Conservation (phyloP, 768 basidiomycete species). For the Rhodotorula babjevae region DNA sequence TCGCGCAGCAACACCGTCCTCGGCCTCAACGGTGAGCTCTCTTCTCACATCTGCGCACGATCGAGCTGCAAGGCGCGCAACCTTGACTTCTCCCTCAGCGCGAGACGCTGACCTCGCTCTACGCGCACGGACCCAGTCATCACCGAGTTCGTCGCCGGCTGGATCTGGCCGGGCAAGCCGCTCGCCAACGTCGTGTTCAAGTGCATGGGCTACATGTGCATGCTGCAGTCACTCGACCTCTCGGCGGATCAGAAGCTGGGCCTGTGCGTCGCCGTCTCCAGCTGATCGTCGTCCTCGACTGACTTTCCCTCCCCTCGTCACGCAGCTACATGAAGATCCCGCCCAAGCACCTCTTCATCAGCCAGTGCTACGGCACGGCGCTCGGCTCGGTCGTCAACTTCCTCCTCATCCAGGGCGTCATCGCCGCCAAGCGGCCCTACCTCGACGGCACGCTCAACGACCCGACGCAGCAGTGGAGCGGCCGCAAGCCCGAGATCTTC, state of each 20-base stretch:
- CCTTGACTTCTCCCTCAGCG: too few relatives aligned
- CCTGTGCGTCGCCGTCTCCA: conserved; percentile 25
- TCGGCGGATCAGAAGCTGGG: conserved; percentile 44
- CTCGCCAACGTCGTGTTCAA: conserved; percentile 45
- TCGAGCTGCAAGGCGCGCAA: too few relatives aligned
- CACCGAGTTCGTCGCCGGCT: conserved; percentile 45
- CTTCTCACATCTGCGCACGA: not conserved
- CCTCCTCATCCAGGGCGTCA: conserved; percentile 40
- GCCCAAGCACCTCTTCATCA: conserved; percentile 41
- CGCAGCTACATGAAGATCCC: conserved; percentile 39
- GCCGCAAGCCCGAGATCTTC: conserved; percentile 38
- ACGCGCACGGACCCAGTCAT: too few relatives aligned
- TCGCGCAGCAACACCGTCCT: conserved; percentile 21
- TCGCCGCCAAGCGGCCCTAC: conserved; percentile 43
- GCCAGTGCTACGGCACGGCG: conserved; percentile 40
- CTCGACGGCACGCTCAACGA: conserved; percentile 43
- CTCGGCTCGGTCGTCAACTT: conserved; percentile 45
- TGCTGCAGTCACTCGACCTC: conserved; percentile 40
- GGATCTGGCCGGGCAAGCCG: conserved; percentile 42
- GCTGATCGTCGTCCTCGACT: not conserved
- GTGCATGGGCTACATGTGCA: conserved; percentile 43
- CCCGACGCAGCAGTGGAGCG: conserved; percentile 42
- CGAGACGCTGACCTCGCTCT: too few relatives aligned
- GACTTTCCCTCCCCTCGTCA: too few relatives aligned
- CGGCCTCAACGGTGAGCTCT: conserved; percentile 42